Conservation (phyloP, 129 eudicot genomes). For the Helianthus tuberosus region DNA sequence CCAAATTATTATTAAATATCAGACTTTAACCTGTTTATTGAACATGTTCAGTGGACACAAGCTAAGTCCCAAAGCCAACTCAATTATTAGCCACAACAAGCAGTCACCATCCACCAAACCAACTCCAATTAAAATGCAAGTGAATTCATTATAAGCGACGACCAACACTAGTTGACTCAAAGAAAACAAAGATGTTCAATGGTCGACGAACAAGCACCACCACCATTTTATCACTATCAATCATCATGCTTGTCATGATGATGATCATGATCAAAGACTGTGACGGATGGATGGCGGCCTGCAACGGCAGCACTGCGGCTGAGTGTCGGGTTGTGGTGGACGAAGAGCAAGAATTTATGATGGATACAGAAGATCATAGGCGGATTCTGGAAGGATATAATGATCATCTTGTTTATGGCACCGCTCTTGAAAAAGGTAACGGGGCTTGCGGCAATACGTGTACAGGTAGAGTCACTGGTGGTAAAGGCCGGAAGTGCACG, state of each 20-base stretch:
- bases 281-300: slow-evolving; percentile 15
- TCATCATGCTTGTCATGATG: neutral
- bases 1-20: too few relatives aligned
- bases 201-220: neutral
- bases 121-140: too few relatives aligned
- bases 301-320: slow-evolving; percentile 1
- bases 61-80: too few relatives aligned
- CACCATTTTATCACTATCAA: neutral
- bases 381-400: neutral
- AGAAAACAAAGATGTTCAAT: neutral
- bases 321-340: neutral
- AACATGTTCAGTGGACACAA: too few relatives aligned
- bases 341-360: neutral
- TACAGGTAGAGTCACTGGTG: too few relatives aligned
- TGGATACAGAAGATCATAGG: neutral
- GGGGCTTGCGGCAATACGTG: neutral
- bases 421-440: neutral
- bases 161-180: neutral
- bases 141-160: too few relatives aligned
- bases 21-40: too few relatives aligned
- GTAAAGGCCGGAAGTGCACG: too few relatives aligned
- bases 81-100: too few relatives aligned
- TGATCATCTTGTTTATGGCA: neutral
- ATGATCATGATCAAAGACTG: neutral
- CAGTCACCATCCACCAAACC: too few relatives aligned